Evolutionary conservation across 2,329 filamentous ascomycete species (phyloP).

Genomic region (Neopestalotiopsis rosae): DNA sequence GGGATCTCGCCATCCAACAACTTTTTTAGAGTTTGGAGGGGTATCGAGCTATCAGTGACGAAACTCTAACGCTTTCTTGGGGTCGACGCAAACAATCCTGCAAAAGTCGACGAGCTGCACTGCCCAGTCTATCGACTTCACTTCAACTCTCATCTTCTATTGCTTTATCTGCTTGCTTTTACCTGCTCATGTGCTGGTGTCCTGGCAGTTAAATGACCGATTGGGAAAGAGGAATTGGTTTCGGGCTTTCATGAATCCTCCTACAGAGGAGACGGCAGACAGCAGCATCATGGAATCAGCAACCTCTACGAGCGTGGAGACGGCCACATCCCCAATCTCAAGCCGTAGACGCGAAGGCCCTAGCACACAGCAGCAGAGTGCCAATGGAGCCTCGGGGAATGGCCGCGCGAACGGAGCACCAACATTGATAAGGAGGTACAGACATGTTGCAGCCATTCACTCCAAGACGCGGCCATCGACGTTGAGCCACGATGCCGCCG

Average conservation of each 20-base stretch:
- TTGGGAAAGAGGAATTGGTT: neutral
- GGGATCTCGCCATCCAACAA: neutral
- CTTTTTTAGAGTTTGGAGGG: conserved; percentile 13
- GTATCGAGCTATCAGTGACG: conserved; percentile 2
- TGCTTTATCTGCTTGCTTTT: neutral
- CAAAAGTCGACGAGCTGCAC: neutral
- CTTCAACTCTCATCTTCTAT: neutral
- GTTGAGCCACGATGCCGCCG: conserved; percentile 80
- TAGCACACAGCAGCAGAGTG: neutral
- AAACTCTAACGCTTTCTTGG: neutral
- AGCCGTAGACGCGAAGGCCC: conserved; percentile 26
- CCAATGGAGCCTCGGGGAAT: neutral
- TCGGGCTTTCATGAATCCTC: conserved; percentile 16
- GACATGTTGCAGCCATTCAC: conserved; percentile 90
- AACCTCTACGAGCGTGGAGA: conserved; percentile 43
- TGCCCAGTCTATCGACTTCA: neutral
- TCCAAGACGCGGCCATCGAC: conserved; percentile 74
- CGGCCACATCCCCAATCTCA: conserved; percentile 24
- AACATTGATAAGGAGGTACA: conserved; percentile 71
- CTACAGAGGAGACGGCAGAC: conserved; percentile 8
- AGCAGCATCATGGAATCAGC: conserved; percentile 44
- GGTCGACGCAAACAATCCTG: neutral
- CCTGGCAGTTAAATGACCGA: neutral
- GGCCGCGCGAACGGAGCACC: conserved; percentile 17
- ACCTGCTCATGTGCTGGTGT: neutral